A percentile compares a stretch with the other conserved stretches of the same genome.
phyloP scores from a whole-genome alignment of 2,329 filamentous ascomycete species.

The Verticillium tricorpus region DNA sequence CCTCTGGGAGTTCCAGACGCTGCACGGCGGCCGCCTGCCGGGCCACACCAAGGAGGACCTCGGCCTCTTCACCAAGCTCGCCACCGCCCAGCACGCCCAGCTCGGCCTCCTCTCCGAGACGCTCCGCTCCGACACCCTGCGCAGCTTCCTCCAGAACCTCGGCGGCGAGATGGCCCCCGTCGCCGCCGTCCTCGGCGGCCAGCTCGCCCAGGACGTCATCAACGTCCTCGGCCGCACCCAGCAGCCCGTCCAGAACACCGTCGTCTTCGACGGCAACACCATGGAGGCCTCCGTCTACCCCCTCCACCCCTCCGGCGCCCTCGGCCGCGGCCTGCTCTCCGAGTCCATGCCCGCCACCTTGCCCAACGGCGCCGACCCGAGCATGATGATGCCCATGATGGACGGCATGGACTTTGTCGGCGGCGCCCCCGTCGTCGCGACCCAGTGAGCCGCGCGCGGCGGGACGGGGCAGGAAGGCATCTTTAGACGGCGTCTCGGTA shows the following conservation, averaged over 20 bases:
- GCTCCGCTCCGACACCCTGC: constrained; percentile 66
- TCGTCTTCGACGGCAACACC: constrained; percentile 82
- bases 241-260: constrained; percentile 92
- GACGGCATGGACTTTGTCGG: constrained; percentile 9
- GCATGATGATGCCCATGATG: constrained; percentile 14
- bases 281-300: constrained; percentile 77
- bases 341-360: constrained; percentile 10
- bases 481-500: neutral
- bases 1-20: constrained; percentile 78
- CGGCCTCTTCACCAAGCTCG: constrained; percentile 69
- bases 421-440: constrained; percentile 8
- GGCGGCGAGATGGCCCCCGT: constrained; percentile 82
- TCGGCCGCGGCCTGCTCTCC: constrained; percentile 45
- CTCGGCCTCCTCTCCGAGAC: constrained; percentile 66
- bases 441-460: constrained; percentile 5
- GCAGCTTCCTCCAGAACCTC: constrained; percentile 82
- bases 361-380: constrained; percentile 8
- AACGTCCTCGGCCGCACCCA: constrained; percentile 88
- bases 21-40: constrained; percentile 49
- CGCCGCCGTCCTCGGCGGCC: constrained; percentile 81
- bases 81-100: constrained; percentile 72
- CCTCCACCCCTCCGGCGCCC: constrained; percentile 63
- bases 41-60: constrained; percentile 60
- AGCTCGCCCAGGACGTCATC: constrained; percentile 93
- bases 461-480: neutral